phyloP scores from a whole-genome alignment of 768 basidiomycete species.

The Panaeolus cyanescens region DNA sequence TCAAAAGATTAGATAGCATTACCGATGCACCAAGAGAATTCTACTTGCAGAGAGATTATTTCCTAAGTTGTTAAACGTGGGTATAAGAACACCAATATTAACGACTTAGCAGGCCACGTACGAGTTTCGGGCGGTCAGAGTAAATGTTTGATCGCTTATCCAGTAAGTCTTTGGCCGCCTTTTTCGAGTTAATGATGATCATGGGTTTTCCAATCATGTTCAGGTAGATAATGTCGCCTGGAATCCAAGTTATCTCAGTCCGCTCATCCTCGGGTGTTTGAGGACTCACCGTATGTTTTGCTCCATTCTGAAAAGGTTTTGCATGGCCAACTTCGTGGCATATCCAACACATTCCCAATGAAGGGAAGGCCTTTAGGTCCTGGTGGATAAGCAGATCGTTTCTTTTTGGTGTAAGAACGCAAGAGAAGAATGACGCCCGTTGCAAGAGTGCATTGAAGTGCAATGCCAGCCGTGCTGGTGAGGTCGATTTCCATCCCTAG shows the following conservation, averaged over 20 bases:
- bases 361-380: conserved; percentile 44
- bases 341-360: conserved; percentile 46
- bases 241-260: too few relatives aligned
- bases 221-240: conserved; percentile 28
- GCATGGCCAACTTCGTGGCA: conserved; percentile 35
- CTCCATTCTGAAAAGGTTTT: conserved; percentile 38
- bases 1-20: too few relatives aligned
- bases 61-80: background rate
- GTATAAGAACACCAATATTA: too few relatives aligned
- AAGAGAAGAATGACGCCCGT: background rate
- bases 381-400: conserved; percentile 31
- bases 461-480: background rate
- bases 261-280: too few relatives aligned
- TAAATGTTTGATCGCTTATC: conserved; percentile 28
- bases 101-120: background rate
- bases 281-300: conserved; percentile 30
- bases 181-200: conserved; percentile 22
- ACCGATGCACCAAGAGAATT: background rate
- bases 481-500: background rate
- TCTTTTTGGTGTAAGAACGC: background rate
- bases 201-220: conserved; percentile 21
- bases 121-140: conserved; percentile 23
- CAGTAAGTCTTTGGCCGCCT: conserved; percentile 23
- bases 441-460: background rate
- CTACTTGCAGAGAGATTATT: background rate